A percentile compares a stretch with the other conserved stretches of the same genome.
Evolutionary conservation across 371 early-diverging fungal species (phyloP).

Genomic region (Circinella umbellata): DNA sequence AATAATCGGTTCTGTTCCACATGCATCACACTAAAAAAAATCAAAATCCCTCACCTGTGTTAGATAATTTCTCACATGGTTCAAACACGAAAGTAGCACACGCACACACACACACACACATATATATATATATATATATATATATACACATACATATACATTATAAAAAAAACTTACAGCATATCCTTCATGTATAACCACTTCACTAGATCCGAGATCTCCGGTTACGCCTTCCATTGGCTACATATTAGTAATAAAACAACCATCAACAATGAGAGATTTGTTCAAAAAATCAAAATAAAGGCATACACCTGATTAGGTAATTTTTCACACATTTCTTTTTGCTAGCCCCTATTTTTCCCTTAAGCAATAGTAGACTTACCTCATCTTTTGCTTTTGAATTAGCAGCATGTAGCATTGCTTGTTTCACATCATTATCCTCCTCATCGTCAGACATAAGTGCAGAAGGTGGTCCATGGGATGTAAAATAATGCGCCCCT

Average conservation of each 20-base stretch:
- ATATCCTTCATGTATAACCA: slow-evolving; percentile 59
- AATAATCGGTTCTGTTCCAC: slow-evolving; percentile 67
- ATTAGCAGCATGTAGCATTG: slow-evolving; percentile 48
- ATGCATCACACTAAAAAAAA: slow-evolving; percentile 56
- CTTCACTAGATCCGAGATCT: slow-evolving; percentile 11
- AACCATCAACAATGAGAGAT: too few species aligned
- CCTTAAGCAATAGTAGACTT: too few species aligned
- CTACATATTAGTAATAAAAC: background rate
- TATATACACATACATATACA: background rate
- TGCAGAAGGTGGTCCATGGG: slow-evolving; percentile 59
- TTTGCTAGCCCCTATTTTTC: too few species aligned
- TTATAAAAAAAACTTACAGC: slow-evolving; percentile 46
- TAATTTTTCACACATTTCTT: background rate
- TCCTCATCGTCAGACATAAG: slow-evolving; percentile 69
- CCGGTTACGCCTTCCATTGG: background rate
- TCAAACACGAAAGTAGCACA: too few species aligned
- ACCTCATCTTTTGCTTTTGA: slow-evolving; percentile 11
- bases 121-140: background rate
- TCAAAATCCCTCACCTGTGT: slow-evolving; percentile 7
- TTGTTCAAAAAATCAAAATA: too few species aligned
- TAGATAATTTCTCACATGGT: background rate
- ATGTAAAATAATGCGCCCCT: slow-evolving; percentile 59
- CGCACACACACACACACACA: too few species aligned
- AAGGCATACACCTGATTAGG: background rate
- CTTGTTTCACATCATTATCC: slow-evolving; percentile 54